Base-by-base conservation (phyloP, 768 basidiomycete species). In the Heimioporus sp. region DNA sequence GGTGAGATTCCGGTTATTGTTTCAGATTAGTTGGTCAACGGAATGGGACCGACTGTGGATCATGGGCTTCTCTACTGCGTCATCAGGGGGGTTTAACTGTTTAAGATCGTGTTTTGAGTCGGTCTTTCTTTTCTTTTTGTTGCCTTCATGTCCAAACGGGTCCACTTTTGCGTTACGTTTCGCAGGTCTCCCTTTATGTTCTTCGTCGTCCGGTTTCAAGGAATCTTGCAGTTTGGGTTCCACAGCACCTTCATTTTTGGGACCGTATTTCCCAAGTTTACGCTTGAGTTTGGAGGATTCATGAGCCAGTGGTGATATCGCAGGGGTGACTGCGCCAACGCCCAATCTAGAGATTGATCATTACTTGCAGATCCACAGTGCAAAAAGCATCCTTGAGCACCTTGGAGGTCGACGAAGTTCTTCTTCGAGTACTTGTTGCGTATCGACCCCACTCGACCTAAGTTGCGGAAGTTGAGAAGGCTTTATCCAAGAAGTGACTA, bases 401-500 rank as follows among this genome's bases (percentile, higher is more conserved):
- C 90, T 81, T 46, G 86, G 76, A 13, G 90, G 90, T 28, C 80
- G 77, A 39, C 81, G 81, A 73, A 87, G 74, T 58, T 85, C 76
- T 56, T 87, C 84, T 52, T 82, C 78, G 11, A 91, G 71, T 64
- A 87, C 81, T 48, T 75, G 77, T 49, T 80, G 76, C 21, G 76
- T 53, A 50, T 77, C 70, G 17, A 37, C 20, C 17, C 43, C 35
- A 34, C 49, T 45, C 19, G 72, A 68, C 55, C 63, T 70, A 51
- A 63, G 69, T 24, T 73, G 63, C 40, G 75, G 63, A 49, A 71
- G 73, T n/a, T 65, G 60, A 36, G 74, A 70, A 31, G 85, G 79
- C 58, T 82, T 81, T 58, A 92, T 75, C 90, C 90, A 92, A 49
- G 90, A 87, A 19, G 86, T 77, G 40, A 88, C 81, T 59, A 91